Conservation (phyloP, 805 yeast species). For the Myxozyma lipomycoides region DNA sequence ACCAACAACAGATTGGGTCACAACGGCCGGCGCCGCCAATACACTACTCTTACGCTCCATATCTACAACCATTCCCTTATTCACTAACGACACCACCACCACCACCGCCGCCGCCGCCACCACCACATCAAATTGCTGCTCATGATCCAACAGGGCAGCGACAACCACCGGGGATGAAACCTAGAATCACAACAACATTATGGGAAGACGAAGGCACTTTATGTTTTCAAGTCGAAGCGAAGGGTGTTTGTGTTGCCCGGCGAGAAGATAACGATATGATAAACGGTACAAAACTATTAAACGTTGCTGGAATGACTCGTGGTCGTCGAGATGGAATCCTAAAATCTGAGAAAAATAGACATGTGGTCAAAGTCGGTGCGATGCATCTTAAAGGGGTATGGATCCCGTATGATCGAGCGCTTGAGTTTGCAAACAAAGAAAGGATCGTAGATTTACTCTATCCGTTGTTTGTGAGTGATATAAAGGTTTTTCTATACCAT, state of each 20-base stretch:
- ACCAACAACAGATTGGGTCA: too few species aligned
- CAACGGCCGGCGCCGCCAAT: constrained; percentile 2
- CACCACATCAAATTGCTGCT: background rate
- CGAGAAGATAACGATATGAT: constrained; percentile 86
- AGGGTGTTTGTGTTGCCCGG: constrained; percentile 73
- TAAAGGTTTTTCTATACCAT: constrained; percentile 44
- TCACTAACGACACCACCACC: constrained; percentile 1
- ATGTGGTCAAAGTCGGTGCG: constrained; percentile 80
- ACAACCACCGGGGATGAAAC: constrained; percentile 37
- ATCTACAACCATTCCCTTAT: background rate
- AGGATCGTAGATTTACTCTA: constrained; percentile 65
- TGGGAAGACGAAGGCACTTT: constrained; percentile 87
- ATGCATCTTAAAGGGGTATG: constrained; percentile 89
- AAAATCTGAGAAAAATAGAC: constrained; percentile 70
- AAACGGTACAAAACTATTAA: constrained; percentile 78
- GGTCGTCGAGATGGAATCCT: constrained; percentile 86
- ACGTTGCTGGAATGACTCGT: constrained; percentile 82
- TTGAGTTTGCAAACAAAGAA: constrained; percentile 75
- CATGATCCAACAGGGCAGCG: constrained; percentile 33
- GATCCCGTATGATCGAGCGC: constrained; percentile 83
- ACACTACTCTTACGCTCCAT: too few species aligned
- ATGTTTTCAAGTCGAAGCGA: constrained; percentile 80
- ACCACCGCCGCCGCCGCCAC: constrained; percentile 22
- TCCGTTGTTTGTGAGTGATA: constrained; percentile 72
- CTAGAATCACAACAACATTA: constrained; percentile 70